These are phyloP conservation scores for Pulveroboletus sp. DNA, from an alignment of 768 basidiomycete species.

Conservation along the genomic window DNA sequence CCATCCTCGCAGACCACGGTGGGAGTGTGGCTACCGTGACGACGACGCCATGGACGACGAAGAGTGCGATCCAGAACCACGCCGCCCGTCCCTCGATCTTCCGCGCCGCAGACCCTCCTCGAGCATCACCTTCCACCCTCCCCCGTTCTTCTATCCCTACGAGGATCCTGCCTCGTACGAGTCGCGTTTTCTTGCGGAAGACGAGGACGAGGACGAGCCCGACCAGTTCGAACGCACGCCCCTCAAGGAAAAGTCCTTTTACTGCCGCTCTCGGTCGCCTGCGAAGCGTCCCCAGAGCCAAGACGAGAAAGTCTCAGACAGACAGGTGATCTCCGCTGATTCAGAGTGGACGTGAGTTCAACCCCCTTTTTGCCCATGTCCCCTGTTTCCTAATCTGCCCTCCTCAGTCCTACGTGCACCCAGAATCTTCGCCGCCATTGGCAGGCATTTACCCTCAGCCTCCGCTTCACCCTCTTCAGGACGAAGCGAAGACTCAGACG, in stretches of 20 bases:
- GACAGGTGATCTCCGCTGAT: conserved; percentile 18
- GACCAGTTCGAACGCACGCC: conserved; percentile 18
- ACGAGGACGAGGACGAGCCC: conserved; percentile 24
- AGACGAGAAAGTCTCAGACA: conserved; percentile 19
- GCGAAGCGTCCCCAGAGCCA: conserved; percentile 11
- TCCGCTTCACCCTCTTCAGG: conserved; percentile 59
- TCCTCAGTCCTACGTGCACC: conserved; percentile 53
- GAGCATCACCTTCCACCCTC: conserved; percentile 15
- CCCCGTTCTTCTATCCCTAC: conserved; percentile 23
- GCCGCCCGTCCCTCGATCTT: conserved; percentile 17
- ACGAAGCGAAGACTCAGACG: conserved; percentile 39
- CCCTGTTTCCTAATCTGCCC: not conserved
- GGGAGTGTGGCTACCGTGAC: conserved; percentile 33
- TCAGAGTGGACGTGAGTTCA: conserved; percentile 34
- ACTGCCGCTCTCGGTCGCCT: conserved; percentile 18
- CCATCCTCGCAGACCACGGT: conserved; percentile 28
- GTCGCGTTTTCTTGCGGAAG: conserved; percentile 24
- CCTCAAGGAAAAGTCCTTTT: conserved; percentile 27
- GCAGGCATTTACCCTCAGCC: conserved; percentile 55
- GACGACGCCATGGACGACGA: conserved; percentile 34
- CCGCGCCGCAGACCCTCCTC: conserved; percentile 27
- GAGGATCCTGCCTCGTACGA: conserved; percentile 33
- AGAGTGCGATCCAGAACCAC: conserved; percentile 16
- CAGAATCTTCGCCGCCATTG: conserved; percentile 55
- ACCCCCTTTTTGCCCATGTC: not conserved